phyloP scores from a whole-genome alignment of 495 filamentous ascomycete genomes.

The Trichoderma reesei region DNA sequence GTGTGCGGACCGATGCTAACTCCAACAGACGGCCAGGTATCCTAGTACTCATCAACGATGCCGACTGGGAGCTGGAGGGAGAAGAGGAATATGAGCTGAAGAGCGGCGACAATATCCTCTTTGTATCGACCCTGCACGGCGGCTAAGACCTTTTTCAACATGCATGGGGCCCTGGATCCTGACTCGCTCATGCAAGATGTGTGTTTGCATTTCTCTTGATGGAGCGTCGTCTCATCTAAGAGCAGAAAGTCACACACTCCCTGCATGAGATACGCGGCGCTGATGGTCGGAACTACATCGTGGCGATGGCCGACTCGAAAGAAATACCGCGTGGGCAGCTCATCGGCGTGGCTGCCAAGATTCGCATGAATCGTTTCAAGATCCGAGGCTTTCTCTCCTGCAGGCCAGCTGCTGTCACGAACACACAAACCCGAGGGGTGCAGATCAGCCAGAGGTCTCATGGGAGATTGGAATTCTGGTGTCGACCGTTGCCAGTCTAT shows the following conservation, averaged over 20 bases:
- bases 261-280: too few species aligned
- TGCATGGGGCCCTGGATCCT: neutral
- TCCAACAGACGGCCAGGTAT: conserved; percentile 78
- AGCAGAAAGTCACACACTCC: neutral
- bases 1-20: neutral
- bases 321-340: too few species aligned
- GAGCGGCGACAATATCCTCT: conserved; percentile 75
- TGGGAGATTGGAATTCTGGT: neutral
- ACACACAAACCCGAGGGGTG: neutral
- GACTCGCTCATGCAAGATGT: neutral
- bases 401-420: neutral
- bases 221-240: neutral
- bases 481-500: neutral
- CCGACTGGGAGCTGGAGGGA: conserved; percentile 96
- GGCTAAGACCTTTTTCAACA: conserved; percentile 52
- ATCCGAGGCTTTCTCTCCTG: neutral
- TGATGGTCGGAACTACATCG: too few species aligned
- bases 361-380: neutral
- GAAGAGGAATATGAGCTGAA: conserved; percentile 83
- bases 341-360: neutral
- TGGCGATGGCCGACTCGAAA: too few species aligned
- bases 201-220: neutral
- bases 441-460: neutral
- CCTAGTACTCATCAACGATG: conserved; percentile 92
- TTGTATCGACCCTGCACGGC: conserved; percentile 96